phyloP scores from a whole-genome alignment of 1,139 yeast species.

The Pichia sp. region DNA sequence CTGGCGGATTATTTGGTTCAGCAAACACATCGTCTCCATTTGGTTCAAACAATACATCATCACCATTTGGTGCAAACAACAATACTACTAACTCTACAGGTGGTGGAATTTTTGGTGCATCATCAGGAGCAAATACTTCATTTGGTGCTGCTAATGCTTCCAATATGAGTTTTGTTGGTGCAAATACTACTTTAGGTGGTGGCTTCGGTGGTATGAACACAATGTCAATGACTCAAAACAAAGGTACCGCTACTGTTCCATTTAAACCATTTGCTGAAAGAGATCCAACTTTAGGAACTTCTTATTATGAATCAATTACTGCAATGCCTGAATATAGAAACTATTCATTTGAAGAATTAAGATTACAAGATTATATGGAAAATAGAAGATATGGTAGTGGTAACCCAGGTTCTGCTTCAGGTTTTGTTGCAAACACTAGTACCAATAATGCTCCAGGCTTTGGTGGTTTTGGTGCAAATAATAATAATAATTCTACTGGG shows the following conservation, averaged over 20 bases:
- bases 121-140: slow-evolving; percentile 3
- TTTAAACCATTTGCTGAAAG: slow-evolving; percentile 63
- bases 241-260: slow-evolving; percentile 69
- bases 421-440: slow-evolving; percentile 18
- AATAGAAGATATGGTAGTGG: slow-evolving; percentile 55
- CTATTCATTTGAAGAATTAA: slow-evolving; percentile 79
- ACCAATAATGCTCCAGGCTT: slow-evolving; percentile 4
- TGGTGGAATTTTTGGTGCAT: slow-evolving; percentile 19
- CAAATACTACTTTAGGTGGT: neutral
- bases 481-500: slow-evolving; percentile 12
- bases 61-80: slow-evolving; percentile 20
- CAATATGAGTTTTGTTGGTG: slow-evolving; percentile 26
- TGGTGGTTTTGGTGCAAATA: slow-evolving; percentile 12
- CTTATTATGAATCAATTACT: slow-evolving; percentile 67
- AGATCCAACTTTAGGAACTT: slow-evolving; percentile 53
- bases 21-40: slow-evolving; percentile 16
- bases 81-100: slow-evolving; percentile 17
- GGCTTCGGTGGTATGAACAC: slow-evolving; percentile 25
- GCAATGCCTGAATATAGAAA: slow-evolving; percentile 88
- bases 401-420: slow-evolving; percentile 12
- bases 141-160: slow-evolving; percentile 15
- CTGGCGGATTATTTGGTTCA: slow-evolving; percentile 18
- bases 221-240: slow-evolving; percentile 28
- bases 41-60: slow-evolving; percentile 17
- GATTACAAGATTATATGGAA: slow-evolving; percentile 82